Evolutionary conservation across 257 asterid species (phyloP), one percentile per base, ranked within the genome.

Genomic region (Solanum lignicaule): DNA sequence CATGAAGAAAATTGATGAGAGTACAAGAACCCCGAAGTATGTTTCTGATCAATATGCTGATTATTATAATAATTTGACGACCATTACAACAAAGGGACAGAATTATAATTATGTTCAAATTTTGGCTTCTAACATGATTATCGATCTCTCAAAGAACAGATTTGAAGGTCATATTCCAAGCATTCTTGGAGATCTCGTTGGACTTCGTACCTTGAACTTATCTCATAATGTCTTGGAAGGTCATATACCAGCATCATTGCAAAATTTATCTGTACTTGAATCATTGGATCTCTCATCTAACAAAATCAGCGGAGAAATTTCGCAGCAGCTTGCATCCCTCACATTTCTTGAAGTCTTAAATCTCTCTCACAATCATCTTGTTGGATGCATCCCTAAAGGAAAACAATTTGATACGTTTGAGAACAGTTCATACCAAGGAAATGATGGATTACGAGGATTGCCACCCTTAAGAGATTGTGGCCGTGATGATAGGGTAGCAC

Each of bases 281-380:
- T 38, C 43, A 38, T 38, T 38, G 43, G 43, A 38, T 38, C 3
- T 38, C 11, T 38, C 43, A 38, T 38, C 43, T 8, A 38, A 38
- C 11, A 38, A 38, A 38, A 38, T 38, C 11, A 2, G 43, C 2
- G 7, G 36, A 5, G 36, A 1, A 35, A 35, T 35, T 5, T 2
- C 38, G 0, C 14, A 3, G 0, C 81, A 87, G 1, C 43, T 87
- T n/a, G 83, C 8, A 5, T 20, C 29, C 4, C 62, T 87, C 7
- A 65, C 69, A 20, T 75, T 1, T 0, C 69, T 78, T 21, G 65
- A 0, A 33, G 85, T 79, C 25, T 27, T 79, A 5, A 62, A 87
- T 76, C 75, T 87, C 81, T 78, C 89, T 10, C 16, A 76, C 23
- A 87, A 87, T 65, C 38, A 79, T 78, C 86, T 87, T 16, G 16